Evolutionary conservation across 768 basidiomycete species (phyloP).

Genomic region (Xerocomus spinulosus): DNA sequence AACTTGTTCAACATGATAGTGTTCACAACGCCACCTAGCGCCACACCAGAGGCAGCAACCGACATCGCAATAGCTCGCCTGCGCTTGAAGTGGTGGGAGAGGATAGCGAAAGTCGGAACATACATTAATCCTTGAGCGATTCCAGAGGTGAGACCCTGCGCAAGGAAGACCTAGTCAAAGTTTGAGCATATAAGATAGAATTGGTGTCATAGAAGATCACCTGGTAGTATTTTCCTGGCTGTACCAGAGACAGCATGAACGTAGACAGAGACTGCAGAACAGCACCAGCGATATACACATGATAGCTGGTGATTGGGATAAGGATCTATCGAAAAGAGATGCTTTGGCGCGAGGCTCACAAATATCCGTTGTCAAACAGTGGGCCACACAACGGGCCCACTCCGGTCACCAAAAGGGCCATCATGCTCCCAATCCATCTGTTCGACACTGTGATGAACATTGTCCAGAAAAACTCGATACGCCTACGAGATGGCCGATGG

Average conservation of each 20-base stretch:
- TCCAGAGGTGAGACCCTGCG: conserved; percentile 42
- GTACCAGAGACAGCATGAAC: conserved; percentile 37
- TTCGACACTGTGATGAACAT: not conserved
- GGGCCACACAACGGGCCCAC: conserved; percentile 24
- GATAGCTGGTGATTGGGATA: conserved; percentile 4
- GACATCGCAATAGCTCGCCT: conserved; percentile 42
- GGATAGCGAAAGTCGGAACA: conserved; percentile 39
- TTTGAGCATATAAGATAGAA: not conserved
- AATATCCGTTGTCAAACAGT: conserved; percentile 26
- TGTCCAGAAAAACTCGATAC: too few relatives aligned
- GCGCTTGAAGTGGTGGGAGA: conserved; percentile 43
- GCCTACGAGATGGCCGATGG: conserved; percentile 24
- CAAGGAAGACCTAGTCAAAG: conserved; percentile 35
- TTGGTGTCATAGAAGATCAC: not conserved
- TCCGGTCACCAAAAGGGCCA: conserved; percentile 13
- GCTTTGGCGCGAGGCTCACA: conserved; percentile 12
- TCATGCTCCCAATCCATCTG: conserved; percentile 28
- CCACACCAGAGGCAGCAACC: conserved; percentile 42
- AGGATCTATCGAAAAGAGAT: not conserved
- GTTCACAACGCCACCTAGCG: conserved; percentile 52
- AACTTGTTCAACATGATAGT: conserved; percentile 57
- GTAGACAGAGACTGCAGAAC: conserved; percentile 26
- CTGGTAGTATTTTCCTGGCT: conserved; percentile 23
- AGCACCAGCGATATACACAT: conserved; percentile 22
- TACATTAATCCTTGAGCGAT: conserved; percentile 42